Percentiles rank a stretch among this genome's conserved stretches.
Evolutionary conservation across 2,329 filamentous ascomycete genomes (phyloP).

Genomic region (Ophiostoma montium): DNA sequence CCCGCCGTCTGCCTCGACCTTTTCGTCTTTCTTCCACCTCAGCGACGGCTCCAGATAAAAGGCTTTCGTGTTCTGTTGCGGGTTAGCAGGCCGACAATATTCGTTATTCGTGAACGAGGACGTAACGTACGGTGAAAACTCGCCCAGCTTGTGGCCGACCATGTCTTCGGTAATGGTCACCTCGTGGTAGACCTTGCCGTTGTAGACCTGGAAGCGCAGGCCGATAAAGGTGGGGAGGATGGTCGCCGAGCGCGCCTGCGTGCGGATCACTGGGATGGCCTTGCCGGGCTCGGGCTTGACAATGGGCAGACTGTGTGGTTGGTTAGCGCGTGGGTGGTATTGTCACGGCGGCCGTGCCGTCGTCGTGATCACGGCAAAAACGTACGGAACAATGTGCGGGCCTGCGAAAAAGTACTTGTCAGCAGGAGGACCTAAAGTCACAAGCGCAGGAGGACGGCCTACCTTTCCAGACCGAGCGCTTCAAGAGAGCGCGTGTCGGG

Average conservation of each 20-base stretch:
- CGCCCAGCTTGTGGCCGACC: constrained; percentile 89
- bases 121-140: constrained; percentile 67
- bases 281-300: constrained; percentile 45
- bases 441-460: constrained; percentile 11
- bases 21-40: neutral
- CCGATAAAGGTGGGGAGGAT: constrained; percentile 89
- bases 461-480: constrained; percentile 86
- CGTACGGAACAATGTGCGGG: constrained; percentile 40
- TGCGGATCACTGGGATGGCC: constrained; percentile 59
- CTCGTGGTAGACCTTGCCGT: constrained; percentile 76
- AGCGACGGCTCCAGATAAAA: constrained; percentile 31
- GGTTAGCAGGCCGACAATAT: neutral
- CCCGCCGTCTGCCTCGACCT: neutral
- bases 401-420: constrained; percentile 24
- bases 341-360: neutral
- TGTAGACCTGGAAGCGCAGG: constrained; percentile 78
- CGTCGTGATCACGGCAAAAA: neutral
- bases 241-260: constrained; percentile 74
- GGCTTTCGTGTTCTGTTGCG: constrained; percentile 39
- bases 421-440: no score
- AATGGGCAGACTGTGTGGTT: constrained; percentile 43
- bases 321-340: neutral
- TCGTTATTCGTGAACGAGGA: no score
- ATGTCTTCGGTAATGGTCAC: constrained; percentile 84
- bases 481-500: constrained; percentile 51